Evolutionary conservation across 2,329 filamentous ascomycete genomes (phyloP).

Genomic region (Pseudogymnoascus sp.): DNA sequence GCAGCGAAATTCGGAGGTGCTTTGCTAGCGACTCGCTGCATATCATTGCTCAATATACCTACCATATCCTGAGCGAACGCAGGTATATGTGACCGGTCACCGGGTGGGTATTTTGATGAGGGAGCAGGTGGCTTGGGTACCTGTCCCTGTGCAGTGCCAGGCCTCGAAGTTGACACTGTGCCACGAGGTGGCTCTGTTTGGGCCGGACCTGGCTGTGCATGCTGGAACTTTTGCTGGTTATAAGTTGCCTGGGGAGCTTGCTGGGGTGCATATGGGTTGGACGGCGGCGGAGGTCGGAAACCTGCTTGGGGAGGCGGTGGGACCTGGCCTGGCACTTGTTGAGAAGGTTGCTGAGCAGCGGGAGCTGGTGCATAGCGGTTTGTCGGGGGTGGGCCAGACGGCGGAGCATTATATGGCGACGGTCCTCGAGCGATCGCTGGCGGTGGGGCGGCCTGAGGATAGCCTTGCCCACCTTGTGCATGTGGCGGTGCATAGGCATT

Average conservation of each 20-base stretch:
- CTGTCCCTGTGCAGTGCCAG: conserved; percentile 32
- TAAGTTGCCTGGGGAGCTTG: conserved; percentile 20
- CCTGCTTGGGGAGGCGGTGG: conserved; percentile 34
- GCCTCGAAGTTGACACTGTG: conserved; percentile 33
- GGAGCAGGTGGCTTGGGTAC: conserved; percentile 41
- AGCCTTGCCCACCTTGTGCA: conserved; percentile 28
- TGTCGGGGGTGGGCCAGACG: conserved; percentile 56
- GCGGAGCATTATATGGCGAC: conserved; percentile 81
- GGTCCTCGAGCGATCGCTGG: conserved; percentile 62
- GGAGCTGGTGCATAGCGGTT: conserved; percentile 69
- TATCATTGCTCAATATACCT: conserved; percentile 71
- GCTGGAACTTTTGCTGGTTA: conserved; percentile 36
- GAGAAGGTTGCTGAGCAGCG: conserved; percentile 43
- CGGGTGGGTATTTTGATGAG: conserved; percentile 64
- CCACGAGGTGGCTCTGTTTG: conserved; percentile 33
- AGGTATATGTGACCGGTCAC: conserved; percentile 86
- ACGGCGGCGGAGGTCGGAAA: conserved; percentile 37
- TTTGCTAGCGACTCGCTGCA: conserved; percentile 78
- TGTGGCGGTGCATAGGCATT: conserved; percentile 57
- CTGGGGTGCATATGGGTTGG: conserved; percentile 34
- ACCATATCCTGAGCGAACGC: conserved; percentile 66
- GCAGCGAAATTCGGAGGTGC: conserved; percentile 79
- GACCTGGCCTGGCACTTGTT: conserved; percentile 20
- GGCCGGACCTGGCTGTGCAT: conserved; percentile 36
- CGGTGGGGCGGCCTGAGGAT: conserved; percentile 32